A percentile compares a stretch with the other conserved stretches of the same genome.
Conservation (phyloP, 2,329 filamentous ascomycete genomes). For the Trichoderma gracile region DNA sequence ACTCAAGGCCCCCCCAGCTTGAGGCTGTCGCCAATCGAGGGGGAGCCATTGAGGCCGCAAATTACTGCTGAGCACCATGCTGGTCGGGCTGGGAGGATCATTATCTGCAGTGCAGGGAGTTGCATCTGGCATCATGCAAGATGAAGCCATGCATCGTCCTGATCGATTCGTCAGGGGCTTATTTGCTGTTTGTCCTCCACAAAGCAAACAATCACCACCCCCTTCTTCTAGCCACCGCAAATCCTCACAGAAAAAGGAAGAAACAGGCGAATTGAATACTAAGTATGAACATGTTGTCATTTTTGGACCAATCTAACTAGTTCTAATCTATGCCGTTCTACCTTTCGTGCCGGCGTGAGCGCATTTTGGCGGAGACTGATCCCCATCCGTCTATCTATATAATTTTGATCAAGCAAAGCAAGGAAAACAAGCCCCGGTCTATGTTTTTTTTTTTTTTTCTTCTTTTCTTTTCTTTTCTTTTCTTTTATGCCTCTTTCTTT, state of each 20-base stretch:
- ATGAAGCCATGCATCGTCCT: too few species aligned
- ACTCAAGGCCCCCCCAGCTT: too few species aligned
- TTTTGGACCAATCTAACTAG: not conserved
- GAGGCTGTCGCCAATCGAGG: too few species aligned
- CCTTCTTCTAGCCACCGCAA: too few species aligned
- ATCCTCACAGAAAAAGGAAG: not conserved
- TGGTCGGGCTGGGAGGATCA: too few species aligned
- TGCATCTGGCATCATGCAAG: too few species aligned
- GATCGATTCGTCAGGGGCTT: too few species aligned
- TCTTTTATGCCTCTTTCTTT: not conserved
- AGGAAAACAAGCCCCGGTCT: constrained; percentile 1
- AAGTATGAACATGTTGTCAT: not conserved
- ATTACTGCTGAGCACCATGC: too few species aligned
- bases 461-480: not conserved
- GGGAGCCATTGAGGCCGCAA: too few species aligned
- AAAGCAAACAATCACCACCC: too few species aligned
- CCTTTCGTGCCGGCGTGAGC: not conserved
- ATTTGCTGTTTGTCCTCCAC: too few species aligned
- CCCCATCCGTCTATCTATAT: not conserved
- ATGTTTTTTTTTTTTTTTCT: not conserved
- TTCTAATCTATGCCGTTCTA: constrained; percentile 4
- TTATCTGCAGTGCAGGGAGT: too few species aligned
- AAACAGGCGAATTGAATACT: not conserved
- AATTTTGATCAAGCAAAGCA: constrained; percentile 1
- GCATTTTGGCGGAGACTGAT: not conserved